Base-by-base conservation (phyloP, 1,139 yeast genomes). In the Geotrichum klebahnii region DNA sequence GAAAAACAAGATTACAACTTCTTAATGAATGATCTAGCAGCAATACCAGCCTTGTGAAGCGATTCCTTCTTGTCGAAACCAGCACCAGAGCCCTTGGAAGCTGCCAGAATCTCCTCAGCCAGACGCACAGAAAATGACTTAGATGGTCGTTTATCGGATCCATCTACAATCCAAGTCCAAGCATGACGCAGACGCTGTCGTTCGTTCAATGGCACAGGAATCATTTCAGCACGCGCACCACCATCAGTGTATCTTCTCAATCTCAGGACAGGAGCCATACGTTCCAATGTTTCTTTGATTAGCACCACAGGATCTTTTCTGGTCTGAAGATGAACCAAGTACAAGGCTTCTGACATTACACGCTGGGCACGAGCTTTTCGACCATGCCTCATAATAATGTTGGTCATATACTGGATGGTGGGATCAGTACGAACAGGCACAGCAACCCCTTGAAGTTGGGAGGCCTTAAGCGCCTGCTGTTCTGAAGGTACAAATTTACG, bases 301-400 rank as follows among this genome's bases (percentile, higher is more conserved):
- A 86, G 75, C 48, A 76, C 77, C 16, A 90, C 82, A 2, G 98
- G 98, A 63, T 87, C 88, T 57, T 71, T 61, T 68, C 94, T 77
- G 20, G 82, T 74, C 61, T 81, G 80, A 59, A 87, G 72, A 67
- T 85, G 81, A 14, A 92, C 83, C 51, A 90, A 73, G 63, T 89
- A 89, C 51, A 92, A 73, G 1, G 97, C 95, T 64, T 84, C 78
- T 51, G 84, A 78, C 55, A 94, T 76, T 49, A 77, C 74, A 61
- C 78, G 83, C 64, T 83, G 84, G 1, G 98, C 97, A 49, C 76
- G 73, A 49, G 88, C 80, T 67, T 90, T 92, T 67, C 83, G 82
- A 46, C 99, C 99, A 63, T 87, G 82, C 64, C 88, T 81, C 98
- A 94, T 94, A 54, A 92, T 81, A 70, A 89, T 77, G 66, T 90